Base-by-base conservation (phyloP, 495 filamentous ascomycete species). In the Penicillium coffeae region DNA sequence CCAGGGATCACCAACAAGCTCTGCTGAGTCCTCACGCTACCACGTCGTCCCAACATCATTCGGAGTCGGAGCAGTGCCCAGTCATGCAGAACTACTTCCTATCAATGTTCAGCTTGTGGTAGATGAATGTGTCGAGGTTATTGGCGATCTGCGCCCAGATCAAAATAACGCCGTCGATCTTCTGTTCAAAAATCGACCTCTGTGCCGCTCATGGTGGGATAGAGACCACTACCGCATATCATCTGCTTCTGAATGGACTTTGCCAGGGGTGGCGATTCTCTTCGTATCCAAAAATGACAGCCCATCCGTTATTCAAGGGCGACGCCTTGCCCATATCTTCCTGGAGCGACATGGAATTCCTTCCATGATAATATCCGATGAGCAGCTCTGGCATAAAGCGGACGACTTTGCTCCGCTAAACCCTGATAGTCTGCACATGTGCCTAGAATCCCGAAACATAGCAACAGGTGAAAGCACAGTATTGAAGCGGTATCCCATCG, bases 1-100 rank as follows among this genome's bases (percentile, higher is more conserved):
- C 42, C 56, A 59, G 51, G 61, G 60, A 16, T 69, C 65, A 7
- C 67, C 65, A 34, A 69, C 64, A 40, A 74, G 69, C 56, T 75
- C 77, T 36, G 61, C 71, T 19, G 73, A 76, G 47, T 76, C 80
- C 14, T 83, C 82, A 22, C 74, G 78, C 45, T 90, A 84, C 64
- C 88, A 86, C 66, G 82, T 90, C 51, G 81, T 90, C 36, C 86
- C 86, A 21, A 84, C 86, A 0, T 84, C 82, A 0, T 89, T 87
- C 62, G 85, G 85, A 44, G 66, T 65, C 45, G 66, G 67, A 15
- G 65, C 72, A 10, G 73, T 80, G 16, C 72, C 77, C 14, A 77
- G 77, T 43, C 76, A 73, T 51, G 84, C 85, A 1, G 87, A 90
- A 56, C 79, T 90, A 18, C 81, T 89, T 45, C 81, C 88, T 7